Evolutionary conservation across 257 asterid genomes (phyloP), one percentile per base, ranked within the genome.

Genomic region (Solanum pinnatisectum): DNA sequence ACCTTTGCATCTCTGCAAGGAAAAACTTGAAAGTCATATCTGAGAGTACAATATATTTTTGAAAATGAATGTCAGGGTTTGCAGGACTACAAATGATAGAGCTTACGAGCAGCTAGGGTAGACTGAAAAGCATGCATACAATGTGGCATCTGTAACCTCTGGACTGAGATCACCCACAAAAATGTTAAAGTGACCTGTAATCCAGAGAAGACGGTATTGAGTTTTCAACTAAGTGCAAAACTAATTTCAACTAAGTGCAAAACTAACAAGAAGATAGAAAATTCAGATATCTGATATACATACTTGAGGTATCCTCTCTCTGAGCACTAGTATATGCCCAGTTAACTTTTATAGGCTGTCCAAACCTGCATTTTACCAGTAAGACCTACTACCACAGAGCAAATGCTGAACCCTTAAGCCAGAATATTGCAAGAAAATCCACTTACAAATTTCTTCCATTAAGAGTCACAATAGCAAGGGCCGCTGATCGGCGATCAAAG

Each of bases 151-250:
- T 60, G 98, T 96, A 68, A 96, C 94, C 95, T 95, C 98, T 4
- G 98, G 96, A 91, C 98, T 96, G 86, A 96, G 97, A 90, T 96
- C 98, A 16, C 98, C 99, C 49, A 95, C 98, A 91, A 96, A 96
- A 84, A 95, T 91, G 94, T 94, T 96, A 88, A 92, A 96, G 89
- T 95, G 98, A 77, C 72, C 99, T 96, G 91, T 83, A 91, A 88
- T 15, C 32, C 72, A 13, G 84, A 86, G 88, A 60, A 44, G 60
- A 82, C 65, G 3, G 84, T 42, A 77, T 79, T 79, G 33, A 79
- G 84, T 42, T 15, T 36, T 25, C 33, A 15, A 46, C 3, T 8
- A 44, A 44, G 52, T 79, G 84, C 52, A 79, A 44, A 25, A 78
- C 18, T n/a, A 77, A 32, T 15, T 36, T 25, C 33, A 15, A 46